A percentile compares a stretch with the other conserved stretches of the same genome.
phyloP scores from a whole-genome alignment of 371 early-diverging fungal species.

The Actinomortierella ambigua region DNA sequence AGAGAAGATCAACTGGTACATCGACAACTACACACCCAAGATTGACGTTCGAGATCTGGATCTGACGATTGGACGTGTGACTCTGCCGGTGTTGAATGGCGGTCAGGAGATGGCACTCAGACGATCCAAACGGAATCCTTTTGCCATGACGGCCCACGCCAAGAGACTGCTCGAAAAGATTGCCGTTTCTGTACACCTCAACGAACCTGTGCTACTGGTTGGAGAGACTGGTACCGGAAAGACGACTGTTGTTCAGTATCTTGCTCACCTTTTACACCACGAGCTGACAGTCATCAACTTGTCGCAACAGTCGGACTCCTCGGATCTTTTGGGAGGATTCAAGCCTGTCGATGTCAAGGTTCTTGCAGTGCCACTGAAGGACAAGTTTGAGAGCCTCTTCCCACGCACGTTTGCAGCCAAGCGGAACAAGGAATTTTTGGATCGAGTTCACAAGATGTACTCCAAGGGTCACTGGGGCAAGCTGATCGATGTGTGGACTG shows the following conservation, averaged over 20 bases:
- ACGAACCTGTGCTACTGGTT: conserved; percentile 92
- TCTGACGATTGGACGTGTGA: conserved; percentile 74
- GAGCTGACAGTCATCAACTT: conserved; percentile 94
- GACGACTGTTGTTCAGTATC: conserved; percentile 96
- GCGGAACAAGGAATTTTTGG: conserved; percentile 86
- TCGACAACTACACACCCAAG: conserved; percentile 74
- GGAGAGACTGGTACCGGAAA: conserved; percentile 99
- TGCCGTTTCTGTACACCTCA: conserved; percentile 79
- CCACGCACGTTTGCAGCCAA: conserved; percentile 85
- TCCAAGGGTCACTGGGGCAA: conserved; percentile 81
- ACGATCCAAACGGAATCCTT: conserved; percentile 54
- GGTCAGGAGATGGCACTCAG: conserved; percentile 27
- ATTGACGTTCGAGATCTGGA: conserved; percentile 51
- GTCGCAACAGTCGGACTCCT: conserved; percentile 97
- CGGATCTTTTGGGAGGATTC: conserved; percentile 98
- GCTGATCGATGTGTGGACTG: conserved; percentile 69
- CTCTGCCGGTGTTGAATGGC: conserved; percentile 49
- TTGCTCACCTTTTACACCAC: conserved; percentile 82
- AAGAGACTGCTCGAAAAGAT: conserved; percentile 82
- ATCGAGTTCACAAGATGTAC: conserved; percentile 74
- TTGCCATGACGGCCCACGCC: conserved; percentile 84
- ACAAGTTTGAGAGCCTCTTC: conserved; percentile 87
- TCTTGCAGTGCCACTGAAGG: conserved; percentile 81
- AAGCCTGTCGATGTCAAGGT: conserved; percentile 92
- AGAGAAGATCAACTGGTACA: conserved; percentile 73